Percentiles rank a stretch among this genome's conserved stretches.
These are phyloP conservation scores for Immersiella caudata DNA, from an alignment of 495 filamentous ascomycete genomes.

Conservation along the genomic window DNA sequence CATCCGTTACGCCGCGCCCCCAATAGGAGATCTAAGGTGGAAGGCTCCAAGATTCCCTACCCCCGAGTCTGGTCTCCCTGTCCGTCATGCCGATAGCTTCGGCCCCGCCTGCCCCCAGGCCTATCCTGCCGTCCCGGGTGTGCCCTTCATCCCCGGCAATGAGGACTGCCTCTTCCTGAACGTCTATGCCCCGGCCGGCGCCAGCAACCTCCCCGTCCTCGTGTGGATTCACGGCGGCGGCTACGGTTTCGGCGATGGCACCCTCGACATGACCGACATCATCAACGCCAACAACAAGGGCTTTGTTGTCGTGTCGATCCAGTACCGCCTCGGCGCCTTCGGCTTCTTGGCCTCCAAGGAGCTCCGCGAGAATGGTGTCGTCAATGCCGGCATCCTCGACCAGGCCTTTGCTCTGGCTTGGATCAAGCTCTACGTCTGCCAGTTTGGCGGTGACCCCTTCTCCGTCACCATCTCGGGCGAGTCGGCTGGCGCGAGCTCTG, in stretches of 20 bases:
- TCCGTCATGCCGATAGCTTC: constrained; percentile 14
- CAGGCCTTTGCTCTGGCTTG: constrained; percentile 71
- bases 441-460: constrained; percentile 68
- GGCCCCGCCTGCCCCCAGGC: constrained; percentile 30
- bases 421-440: constrained; percentile 67
- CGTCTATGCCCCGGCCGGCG: constrained; percentile 42
- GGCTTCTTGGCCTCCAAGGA: constrained; percentile 34
- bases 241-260: constrained; percentile 44
- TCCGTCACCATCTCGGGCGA: constrained; percentile 68
- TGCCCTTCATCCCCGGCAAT: constrained; percentile 25
- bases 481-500: constrained; percentile 61
- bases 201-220: constrained; percentile 42
- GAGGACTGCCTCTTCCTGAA: constrained; percentile 52
- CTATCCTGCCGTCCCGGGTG: constrained; percentile 22
- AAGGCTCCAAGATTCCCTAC: constrained; percentile 12
- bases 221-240: constrained; percentile 58
- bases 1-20: constrained; percentile 14
- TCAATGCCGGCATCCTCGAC: constrained; percentile 50
- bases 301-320: constrained; percentile 49
- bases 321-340: constrained; percentile 46
- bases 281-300: constrained; percentile 48
- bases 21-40: constrained; percentile 12
- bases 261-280: constrained; percentile 41
- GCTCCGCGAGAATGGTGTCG: constrained; percentile 29
- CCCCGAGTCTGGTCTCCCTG: not conserved